Evolutionary conservation across 352 stramenopile genomes (phyloP).

Genomic region (Globisporangium spinosum): DNA sequence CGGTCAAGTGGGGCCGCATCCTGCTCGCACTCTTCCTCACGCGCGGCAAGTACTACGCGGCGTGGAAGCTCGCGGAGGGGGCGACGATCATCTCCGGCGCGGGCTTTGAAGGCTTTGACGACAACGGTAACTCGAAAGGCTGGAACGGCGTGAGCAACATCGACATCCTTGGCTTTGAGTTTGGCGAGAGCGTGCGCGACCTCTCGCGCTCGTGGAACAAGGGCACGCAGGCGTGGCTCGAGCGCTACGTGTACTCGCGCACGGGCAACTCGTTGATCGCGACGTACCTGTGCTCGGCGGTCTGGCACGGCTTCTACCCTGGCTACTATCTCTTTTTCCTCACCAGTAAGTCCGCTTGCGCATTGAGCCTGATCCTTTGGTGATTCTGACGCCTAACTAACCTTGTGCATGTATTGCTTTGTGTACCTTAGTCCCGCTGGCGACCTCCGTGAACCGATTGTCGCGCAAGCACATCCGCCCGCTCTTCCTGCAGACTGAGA

Average conservation of each 20-base stretch:
- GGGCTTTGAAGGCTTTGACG: conserved; percentile 94
- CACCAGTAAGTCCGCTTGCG: conserved; percentile 26
- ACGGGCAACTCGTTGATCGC: conserved; percentile 90
- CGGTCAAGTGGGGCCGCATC: conserved; percentile 68
- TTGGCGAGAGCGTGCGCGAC: conserved; percentile 86
- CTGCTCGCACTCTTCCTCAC: conserved; percentile 89
- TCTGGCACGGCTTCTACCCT: conserved; percentile 99
- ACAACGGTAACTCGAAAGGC: conserved; percentile 74
- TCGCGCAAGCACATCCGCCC: conserved; percentile 49
- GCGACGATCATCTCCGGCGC: conserved; percentile 72
- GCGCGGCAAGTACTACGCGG: conserved; percentile 95
- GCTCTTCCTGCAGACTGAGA: conserved; percentile 37
- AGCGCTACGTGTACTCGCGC: conserved; percentile 96
- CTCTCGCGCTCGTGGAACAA: conserved; percentile 95
- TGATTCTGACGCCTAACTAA: not conserved
- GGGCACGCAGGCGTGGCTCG: conserved; percentile 94
- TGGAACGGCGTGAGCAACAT: conserved; percentile 95
- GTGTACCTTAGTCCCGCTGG: conserved; percentile 40
- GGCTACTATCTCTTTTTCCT: conserved; percentile 98
- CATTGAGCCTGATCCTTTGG: not conserved
- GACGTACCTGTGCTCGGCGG: conserved; percentile 93
- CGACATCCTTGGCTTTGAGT: conserved; percentile 95
- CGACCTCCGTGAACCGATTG: conserved; percentile 66
- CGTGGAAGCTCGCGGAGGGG: conserved; percentile 90
- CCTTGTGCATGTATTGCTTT: not conserved